Base-by-base conservation (phyloP, 2,329 filamentous ascomycete genomes). In the Cladosporium austrohemisphaericum region DNA sequence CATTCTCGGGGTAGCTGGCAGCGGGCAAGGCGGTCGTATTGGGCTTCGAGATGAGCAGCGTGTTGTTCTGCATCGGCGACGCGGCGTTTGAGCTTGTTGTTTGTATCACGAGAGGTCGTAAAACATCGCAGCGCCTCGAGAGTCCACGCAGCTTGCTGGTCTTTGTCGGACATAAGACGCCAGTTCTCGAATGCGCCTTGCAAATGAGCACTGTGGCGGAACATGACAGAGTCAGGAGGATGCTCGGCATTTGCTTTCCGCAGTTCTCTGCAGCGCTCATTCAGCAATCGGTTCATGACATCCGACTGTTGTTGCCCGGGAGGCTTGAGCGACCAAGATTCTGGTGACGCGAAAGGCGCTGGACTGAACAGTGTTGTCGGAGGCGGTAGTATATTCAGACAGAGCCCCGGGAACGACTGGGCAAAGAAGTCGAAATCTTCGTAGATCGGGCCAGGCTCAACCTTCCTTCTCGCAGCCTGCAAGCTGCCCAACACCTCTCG, bases 351-450 rank as follows among this genome's bases (percentile, higher is more conserved):
- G 60, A 94, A 85, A 23, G 90, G 88, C 5, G 85, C 88, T 1
- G 84, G 80, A 8, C 88, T 86, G 70, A 91, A 92, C 5, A 96
- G 75, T 0, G 88, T 93, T 3, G 88, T 84, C 3, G 91, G 89
- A 8, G 87, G 77, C 28, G 86, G 81, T 1, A 97, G 80, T 57
- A 92, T 85, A 55, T 86, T 87, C 9, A 96, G 79, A 28, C 85
- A 89, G 32, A 97, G 77, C 5, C 86, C 84, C 5, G 91, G 89
- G 61, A 95, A 96, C 52, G 89, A 89, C 65, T 95, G 81, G 4
- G 86, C 77, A 53, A 91, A 80, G 26, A 92, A 86, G 57, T 96
- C 88, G 69, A 95, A 94, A 56, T 92, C 60, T 11, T 61, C 86
- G 65, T 83, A 84, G 3, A 81, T 75, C 14, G 72, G 38, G 20